phyloP scores from a whole-genome alignment of 1,284 basidiomycete genomes.

The Ganoderma multipileum region DNA sequence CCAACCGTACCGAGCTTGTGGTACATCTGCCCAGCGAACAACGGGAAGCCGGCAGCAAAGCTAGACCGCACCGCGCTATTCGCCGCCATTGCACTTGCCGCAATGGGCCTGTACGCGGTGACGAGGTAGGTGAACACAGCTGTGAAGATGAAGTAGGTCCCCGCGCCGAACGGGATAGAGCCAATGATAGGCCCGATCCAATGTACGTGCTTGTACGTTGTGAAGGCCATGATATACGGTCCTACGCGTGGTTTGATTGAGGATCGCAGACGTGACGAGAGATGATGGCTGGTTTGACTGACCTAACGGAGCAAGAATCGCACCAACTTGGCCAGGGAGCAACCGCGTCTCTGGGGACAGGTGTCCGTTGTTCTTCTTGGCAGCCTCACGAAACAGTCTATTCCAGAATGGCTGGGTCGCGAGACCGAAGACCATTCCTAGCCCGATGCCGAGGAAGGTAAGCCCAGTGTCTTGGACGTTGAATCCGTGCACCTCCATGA shows the following conservation, averaged over 20 bases:
- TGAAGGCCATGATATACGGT: constrained; percentile 78
- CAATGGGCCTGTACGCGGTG: constrained; percentile 78
- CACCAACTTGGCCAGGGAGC: constrained; percentile 73
- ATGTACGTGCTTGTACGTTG: constrained; percentile 68
- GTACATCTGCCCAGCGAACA: constrained; percentile 72
- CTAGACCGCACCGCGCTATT: constrained; percentile 72
- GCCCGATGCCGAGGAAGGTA: constrained; percentile 74
- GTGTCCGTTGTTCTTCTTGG: constrained; percentile 48
- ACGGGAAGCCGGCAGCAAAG: constrained; percentile 77
- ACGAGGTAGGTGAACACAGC: constrained; percentile 77
- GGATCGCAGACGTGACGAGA: neutral
- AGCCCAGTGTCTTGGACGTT: constrained; percentile 66
- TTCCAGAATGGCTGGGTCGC: constrained; percentile 72
- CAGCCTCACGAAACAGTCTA: constrained; percentile 42
- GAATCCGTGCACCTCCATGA: constrained; percentile 67
- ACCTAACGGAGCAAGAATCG: constrained; percentile 65
- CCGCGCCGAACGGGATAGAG: constrained; percentile 66
- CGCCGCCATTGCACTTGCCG: constrained; percentile 78
- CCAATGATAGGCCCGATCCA: constrained; percentile 78
- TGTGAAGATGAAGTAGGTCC: constrained; percentile 68
- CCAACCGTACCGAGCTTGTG: constrained; percentile 70
- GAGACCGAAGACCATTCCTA: constrained; percentile 68
- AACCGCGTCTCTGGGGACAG: constrained; percentile 77
- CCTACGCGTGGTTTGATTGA: constrained; percentile 39
- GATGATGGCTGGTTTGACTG: neutral